Conservation (phyloP, 176 grass and related monocot genomes). For the Oryza australiensis region DNA sequence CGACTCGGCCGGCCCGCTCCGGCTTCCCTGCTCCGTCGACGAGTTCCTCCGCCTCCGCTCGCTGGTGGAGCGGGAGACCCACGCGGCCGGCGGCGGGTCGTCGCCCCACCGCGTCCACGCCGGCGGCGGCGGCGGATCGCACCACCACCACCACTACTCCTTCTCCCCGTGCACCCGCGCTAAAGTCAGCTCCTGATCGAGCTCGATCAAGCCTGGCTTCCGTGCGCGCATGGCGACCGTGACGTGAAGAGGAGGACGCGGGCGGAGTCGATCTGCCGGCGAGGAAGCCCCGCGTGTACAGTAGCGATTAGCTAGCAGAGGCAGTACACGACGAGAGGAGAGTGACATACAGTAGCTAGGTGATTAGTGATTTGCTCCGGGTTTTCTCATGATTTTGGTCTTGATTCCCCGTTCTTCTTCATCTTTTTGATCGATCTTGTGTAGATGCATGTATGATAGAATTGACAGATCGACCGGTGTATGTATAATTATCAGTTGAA, state of each 20-base stretch:
- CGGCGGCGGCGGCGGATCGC: constrained; percentile 28
- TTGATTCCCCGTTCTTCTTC: neutral
- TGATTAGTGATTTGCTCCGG: constrained; percentile 4
- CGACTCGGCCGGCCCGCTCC: constrained; percentile 58
- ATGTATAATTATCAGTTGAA: constrained; percentile 39
- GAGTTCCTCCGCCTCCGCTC: constrained; percentile 81
- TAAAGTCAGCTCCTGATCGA: constrained; percentile 42
- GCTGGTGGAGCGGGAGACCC: constrained; percentile 63
- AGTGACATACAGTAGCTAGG: neutral
- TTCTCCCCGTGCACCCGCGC: constrained; percentile 61
- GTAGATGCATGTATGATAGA: constrained; percentile 33
- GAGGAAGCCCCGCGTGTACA: neutral
- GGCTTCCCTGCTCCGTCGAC: constrained; percentile 82
- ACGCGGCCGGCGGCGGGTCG: neutral
- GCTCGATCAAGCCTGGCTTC: neutral
- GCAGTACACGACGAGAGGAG: constrained; percentile 12
- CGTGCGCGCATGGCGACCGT: neutral
- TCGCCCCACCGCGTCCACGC: constrained; percentile 41
- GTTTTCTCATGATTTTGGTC: constrained; percentile 9
- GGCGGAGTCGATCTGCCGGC: neutral
- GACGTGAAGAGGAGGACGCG: neutral
- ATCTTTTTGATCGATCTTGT: constrained; percentile 18
- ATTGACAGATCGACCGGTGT: constrained; percentile 38
- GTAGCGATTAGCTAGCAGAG: neutral
- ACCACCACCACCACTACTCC: constrained; percentile 30